These are phyloP conservation scores for Datura wrightii DNA, from an alignment of 257 asterid genomes.

Conservation along the genomic window DNA sequence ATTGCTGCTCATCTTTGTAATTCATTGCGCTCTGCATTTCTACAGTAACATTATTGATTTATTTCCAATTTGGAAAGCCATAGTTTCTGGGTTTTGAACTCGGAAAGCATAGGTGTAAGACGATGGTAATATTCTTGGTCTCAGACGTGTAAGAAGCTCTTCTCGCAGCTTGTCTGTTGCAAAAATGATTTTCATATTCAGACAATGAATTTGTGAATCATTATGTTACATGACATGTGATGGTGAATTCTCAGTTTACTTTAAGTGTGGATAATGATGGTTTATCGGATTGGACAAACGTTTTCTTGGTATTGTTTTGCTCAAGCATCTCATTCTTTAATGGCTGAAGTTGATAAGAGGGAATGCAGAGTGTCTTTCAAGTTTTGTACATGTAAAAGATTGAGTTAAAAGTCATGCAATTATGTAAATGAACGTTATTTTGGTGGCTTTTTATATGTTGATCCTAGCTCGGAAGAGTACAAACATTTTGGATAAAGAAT, in stretches of 20 bases:
- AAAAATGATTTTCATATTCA: not conserved
- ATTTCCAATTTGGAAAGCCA: slow-evolving; percentile 9
- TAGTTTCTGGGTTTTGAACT: slow-evolving; percentile 17
- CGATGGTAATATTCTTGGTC: not conserved
- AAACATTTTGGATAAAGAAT: too few species aligned
- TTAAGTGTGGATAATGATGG: not conserved
- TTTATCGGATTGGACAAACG: not conserved
- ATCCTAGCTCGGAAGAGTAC: not conserved
- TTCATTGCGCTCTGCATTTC: not conserved
- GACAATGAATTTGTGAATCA: not conserved
- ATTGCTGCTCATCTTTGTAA: slow-evolving; percentile 7
- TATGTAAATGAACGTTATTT: not conserved
- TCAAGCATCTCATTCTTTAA: not conserved
- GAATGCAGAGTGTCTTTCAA: not conserved
- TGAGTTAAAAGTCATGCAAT: not conserved
- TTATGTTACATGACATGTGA: not conserved
- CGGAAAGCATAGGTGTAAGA: slow-evolving; percentile 5
- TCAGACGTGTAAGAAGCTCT: not conserved
- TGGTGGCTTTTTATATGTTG: not conserved
- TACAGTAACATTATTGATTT: slow-evolving; percentile 4
- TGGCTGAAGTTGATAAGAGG: too few species aligned
- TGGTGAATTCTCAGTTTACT: not conserved
- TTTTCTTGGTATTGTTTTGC: not conserved
- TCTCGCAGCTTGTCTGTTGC: slow-evolving; percentile 15
- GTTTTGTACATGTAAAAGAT: not conserved